Evolutionary conservation across 805 yeast genomes (phyloP).

Genomic region (Ogataea pilisensis): DNA sequence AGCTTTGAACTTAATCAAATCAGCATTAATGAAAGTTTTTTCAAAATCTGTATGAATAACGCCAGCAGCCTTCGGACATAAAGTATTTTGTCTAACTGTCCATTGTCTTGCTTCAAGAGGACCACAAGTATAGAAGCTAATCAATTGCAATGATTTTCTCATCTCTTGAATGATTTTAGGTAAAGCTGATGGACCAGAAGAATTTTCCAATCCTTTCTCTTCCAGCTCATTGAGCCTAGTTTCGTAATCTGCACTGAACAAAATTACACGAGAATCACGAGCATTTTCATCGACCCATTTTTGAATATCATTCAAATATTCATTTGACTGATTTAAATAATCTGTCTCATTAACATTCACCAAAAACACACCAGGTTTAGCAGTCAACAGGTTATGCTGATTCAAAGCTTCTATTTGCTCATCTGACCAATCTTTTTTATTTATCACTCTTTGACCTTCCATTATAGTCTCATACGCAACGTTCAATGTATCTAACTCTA

Average conservation of each 20-base stretch:
- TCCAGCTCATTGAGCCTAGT: slow-evolving; percentile 17
- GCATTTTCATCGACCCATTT: slow-evolving; percentile 88
- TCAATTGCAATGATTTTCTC: slow-evolving; percentile 82
- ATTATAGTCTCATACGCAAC: slow-evolving; percentile 73
- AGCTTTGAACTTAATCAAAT: slow-evolving; percentile 83
- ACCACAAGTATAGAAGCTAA: slow-evolving; percentile 95
- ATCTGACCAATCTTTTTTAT: slow-evolving; percentile 72
- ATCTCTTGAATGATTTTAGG: slow-evolving; percentile 82
- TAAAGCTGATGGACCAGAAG: slow-evolving; percentile 75
- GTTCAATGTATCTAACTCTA: slow-evolving; percentile 75
- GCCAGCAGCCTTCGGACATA: slow-evolving; percentile 99
- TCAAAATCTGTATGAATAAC: slow-evolving; percentile 94
- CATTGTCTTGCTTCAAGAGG: slow-evolving; percentile 97
- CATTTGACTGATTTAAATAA: slow-evolving; percentile 83
- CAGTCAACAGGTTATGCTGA: slow-evolving; percentile 80
- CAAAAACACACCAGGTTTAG: slow-evolving; percentile 92
- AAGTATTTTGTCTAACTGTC: slow-evolving; percentile 89
- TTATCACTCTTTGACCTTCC: slow-evolving; percentile 84
- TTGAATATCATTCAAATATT: slow-evolving; percentile 74
- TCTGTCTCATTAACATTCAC: slow-evolving; percentile 88
- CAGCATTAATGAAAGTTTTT: slow-evolving; percentile 92
- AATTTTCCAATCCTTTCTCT: slow-evolving; percentile 4
- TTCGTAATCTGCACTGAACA: slow-evolving; percentile 33
- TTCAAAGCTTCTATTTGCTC: slow-evolving; percentile 92
- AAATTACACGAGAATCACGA: slow-evolving; percentile 54